Percentiles rank a stretch among this genome's conserved stretches.
These are phyloP conservation scores for Gynochthodes officinalis DNA, from an alignment of 257 asterid species.

Conservation along the genomic window DNA sequence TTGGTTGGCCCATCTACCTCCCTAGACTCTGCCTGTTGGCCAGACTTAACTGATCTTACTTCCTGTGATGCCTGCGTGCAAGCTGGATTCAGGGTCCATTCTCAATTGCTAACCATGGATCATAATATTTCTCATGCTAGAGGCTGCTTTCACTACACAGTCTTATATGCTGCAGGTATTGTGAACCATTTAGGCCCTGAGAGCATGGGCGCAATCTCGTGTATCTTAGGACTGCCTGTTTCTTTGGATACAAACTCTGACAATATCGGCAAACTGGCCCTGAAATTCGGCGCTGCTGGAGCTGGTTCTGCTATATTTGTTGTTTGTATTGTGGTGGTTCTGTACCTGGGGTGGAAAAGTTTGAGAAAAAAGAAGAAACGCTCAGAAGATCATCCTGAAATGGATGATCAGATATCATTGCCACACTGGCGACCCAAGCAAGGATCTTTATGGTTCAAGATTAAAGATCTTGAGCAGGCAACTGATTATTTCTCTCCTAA, in stretches of 20 bases:
- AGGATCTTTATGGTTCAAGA: slow-evolving; percentile 33
- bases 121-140: slow-evolving; percentile 35
- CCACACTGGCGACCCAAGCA: slow-evolving; percentile 48
- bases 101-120: slow-evolving; percentile 36
- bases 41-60: slow-evolving; percentile 31
- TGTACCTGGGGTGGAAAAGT: slow-evolving; percentile 18
- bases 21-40: slow-evolving; percentile 36
- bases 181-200: slow-evolving; percentile 50
- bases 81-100: slow-evolving; percentile 51
- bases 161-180: slow-evolving; percentile 56
- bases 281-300: slow-evolving; percentile 33
- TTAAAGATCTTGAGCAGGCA: slow-evolving; percentile 45
- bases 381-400: slow-evolving; percentile 1
- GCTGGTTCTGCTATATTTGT: slow-evolving; percentile 33
- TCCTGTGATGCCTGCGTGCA: slow-evolving; percentile 52
- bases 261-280: slow-evolving; percentile 8
- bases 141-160: slow-evolving; percentile 53
- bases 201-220: slow-evolving; percentile 45
- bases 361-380: slow-evolving; percentile 18
- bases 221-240: slow-evolving; percentile 57
- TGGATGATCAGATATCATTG: slow-evolving; percentile 22
- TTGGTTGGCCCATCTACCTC: slow-evolving; percentile 32
- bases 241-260: slow-evolving; percentile 4
- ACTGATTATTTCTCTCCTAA: slow-evolving; percentile 42
- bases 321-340: slow-evolving; percentile 22